A percentile compares a stretch with the other conserved stretches of the same genome.
phyloP scores from a whole-genome alignment of 768 basidiomycete species.

The Mycena alexandri region DNA sequence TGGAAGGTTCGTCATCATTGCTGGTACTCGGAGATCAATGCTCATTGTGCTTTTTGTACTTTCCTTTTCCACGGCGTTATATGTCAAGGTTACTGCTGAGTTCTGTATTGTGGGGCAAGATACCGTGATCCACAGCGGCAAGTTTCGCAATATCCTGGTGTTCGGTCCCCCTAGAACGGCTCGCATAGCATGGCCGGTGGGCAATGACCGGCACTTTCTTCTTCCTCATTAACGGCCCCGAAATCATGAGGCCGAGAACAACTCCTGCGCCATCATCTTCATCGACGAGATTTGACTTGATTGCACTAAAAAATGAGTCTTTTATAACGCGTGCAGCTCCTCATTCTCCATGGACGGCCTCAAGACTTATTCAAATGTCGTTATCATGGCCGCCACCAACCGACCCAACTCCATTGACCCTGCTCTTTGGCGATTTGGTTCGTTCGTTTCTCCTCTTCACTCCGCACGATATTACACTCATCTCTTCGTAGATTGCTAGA shows the following conservation, averaged over 20 bases:
- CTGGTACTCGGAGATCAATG: not conserved
- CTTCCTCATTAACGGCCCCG: slow-evolving; percentile 99
- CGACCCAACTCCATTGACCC: slow-evolving; percentile 99
- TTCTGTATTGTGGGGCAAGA: slow-evolving; percentile 99
- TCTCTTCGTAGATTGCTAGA: slow-evolving; percentile 71
- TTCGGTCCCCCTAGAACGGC: slow-evolving; percentile 99
- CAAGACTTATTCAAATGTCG: slow-evolving; percentile 98
- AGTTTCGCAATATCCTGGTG: slow-evolving; percentile 94
- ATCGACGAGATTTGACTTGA: slow-evolving; percentile 99
- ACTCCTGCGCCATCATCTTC: slow-evolving; percentile 99
- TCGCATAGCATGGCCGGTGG: slow-evolving; percentile 98
- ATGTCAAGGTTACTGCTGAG: slow-evolving; percentile 97
- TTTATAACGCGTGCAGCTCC: slow-evolving; percentile 78
- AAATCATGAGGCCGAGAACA: slow-evolving; percentile 99
- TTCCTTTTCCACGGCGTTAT: slow-evolving; percentile 99
- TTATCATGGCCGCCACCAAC: slow-evolving; percentile 99
- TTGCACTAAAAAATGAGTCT: slow-evolving; percentile 84
- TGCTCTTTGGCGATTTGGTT: too few relatives aligned
- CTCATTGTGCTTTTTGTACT: slow-evolving; percentile 62
- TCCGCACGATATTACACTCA: not conserved
- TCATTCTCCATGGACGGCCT: slow-evolving; percentile 99
- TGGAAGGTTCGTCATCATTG: slow-evolving; percentile 74
- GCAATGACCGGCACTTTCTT: slow-evolving; percentile 99
- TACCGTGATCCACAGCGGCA: slow-evolving; percentile 95
- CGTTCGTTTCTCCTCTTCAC: slow-evolving; percentile 51